phyloP scores from a whole-genome alignment of 768 basidiomycete species.

The Amanita rubescens region DNA sequence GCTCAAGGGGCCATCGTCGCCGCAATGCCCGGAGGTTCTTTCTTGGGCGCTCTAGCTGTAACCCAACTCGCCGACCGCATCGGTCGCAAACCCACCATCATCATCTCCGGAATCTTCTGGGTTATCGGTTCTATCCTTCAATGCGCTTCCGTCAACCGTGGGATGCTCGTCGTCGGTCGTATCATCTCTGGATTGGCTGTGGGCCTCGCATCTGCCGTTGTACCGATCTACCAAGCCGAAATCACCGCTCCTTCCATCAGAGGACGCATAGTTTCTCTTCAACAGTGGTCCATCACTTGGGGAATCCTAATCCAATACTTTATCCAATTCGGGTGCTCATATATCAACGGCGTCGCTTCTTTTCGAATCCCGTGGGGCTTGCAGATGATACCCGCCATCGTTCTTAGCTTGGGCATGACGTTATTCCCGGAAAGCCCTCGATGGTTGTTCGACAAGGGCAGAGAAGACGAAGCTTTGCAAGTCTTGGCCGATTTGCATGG shows the following conservation, averaged over 20 bases:
- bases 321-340: slow-evolving; percentile 68
- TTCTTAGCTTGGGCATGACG: slow-evolving; percentile 61
- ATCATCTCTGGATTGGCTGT: slow-evolving; percentile 63
- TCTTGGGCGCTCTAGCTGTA: slow-evolving; percentile 58
- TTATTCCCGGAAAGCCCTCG: slow-evolving; percentile 67
- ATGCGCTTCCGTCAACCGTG: slow-evolving; percentile 54
- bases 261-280: slow-evolving; percentile 67
- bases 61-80: slow-evolving; percentile 55
- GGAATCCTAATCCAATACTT: slow-evolving; percentile 73
- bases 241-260: slow-evolving; percentile 66
- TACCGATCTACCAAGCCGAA: slow-evolving; percentile 72
- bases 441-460: slow-evolving; percentile 59
- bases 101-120: slow-evolving; percentile 64
- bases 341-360: slow-evolving; percentile 60
- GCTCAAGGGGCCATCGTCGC: slow-evolving; percentile 73
- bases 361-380: slow-evolving; percentile 80
- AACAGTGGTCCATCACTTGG: slow-evolving; percentile 80
- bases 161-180: slow-evolving; percentile 69
- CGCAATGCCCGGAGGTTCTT: slow-evolving; percentile 70
- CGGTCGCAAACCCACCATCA: slow-evolving; percentile 61
- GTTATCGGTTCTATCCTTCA: slow-evolving; percentile 68
- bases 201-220: slow-evolving; percentile 56
- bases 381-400: slow-evolving; percentile 70
- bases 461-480: slow-evolving; percentile 57
- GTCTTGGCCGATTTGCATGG: slow-evolving; percentile 74